A percentile compares a stretch with the other conserved stretches of the same genome.
phyloP scores from a whole-genome alignment of 1,284 basidiomycete species.

The Cryptococcus sp. region DNA sequence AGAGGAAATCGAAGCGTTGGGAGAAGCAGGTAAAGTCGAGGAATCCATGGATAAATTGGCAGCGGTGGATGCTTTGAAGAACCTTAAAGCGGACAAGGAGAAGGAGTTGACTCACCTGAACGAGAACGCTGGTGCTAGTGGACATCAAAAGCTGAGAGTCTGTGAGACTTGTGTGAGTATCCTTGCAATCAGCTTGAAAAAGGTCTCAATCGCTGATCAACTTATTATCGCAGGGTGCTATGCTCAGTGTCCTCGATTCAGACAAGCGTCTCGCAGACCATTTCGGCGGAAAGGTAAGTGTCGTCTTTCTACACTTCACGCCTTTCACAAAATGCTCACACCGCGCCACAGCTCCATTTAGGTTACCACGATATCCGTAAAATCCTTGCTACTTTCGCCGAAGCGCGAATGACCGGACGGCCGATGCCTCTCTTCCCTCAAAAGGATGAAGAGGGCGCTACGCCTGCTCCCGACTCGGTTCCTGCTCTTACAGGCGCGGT shows the following conservation, averaged over 20 bases:
- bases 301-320: constrained; percentile 9
- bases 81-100: constrained; percentile 96
- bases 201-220: no score
- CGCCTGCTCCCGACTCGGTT: neutral
- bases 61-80: constrained; percentile 96
- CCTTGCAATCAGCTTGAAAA: neutral
- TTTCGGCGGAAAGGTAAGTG: constrained; percentile 93
- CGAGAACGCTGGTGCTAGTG: constrained; percentile 96
- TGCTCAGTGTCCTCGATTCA: constrained; percentile 95
- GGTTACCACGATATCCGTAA: constrained; percentile 97
- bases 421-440: constrained; percentile 14
- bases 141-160: constrained; percentile 97
- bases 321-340: neutral
- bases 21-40: constrained; percentile 96
- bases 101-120: constrained; percentile 94
- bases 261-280: constrained; percentile 98
- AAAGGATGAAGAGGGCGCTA: constrained; percentile 56
- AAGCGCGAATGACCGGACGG: constrained; percentile 81
- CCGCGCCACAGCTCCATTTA: constrained; percentile 79
- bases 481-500: constrained; percentile 45
- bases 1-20: constrained; percentile 94
- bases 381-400: constrained; percentile 83
- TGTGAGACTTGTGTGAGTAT: constrained; percentile 86
- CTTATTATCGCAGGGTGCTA: constrained; percentile 64
- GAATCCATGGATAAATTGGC: constrained; percentile 97